phyloP scores from a whole-genome alignment of 352 stramenopile species.

The Phytopythium sindhum region DNA sequence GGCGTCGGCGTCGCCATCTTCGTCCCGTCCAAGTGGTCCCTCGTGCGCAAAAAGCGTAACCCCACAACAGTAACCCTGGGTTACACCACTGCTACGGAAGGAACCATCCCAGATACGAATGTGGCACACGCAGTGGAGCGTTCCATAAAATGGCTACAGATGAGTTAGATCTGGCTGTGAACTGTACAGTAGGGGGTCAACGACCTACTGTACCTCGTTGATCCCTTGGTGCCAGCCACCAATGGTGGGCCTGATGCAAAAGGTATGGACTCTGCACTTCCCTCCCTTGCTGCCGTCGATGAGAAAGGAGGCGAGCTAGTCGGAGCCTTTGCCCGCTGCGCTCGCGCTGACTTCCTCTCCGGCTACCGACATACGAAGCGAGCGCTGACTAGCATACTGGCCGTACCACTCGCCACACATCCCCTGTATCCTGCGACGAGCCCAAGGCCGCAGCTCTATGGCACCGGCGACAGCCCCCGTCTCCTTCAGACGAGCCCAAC shows the following conservation, averaged over 20 bases:
- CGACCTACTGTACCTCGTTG: neutral
- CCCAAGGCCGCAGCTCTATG: neutral
- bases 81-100: neutral
- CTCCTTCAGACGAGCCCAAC: neutral
- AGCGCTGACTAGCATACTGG: neutral
- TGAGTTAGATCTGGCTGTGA: neutral
- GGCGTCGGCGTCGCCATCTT: constrained; percentile 22
- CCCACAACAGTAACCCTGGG: neutral
- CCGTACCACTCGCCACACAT: neutral
- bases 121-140: neutral
- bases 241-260: neutral
- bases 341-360: neutral
- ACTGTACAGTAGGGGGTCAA: neutral
- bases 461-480: too few species aligned
- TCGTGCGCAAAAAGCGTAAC: neutral
- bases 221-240: neutral
- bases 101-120: neutral
- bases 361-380: constrained; percentile 1
- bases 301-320: neutral
- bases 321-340: too few species aligned
- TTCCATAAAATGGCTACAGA: neutral
- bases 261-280: neutral
- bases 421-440: neutral
- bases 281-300: neutral
- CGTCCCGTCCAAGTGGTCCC: neutral